These are phyloP conservation scores for Coix lacrymajobi DNA, from an alignment of 176 grass and related monocot genomes.

Conservation along the genomic window DNA sequence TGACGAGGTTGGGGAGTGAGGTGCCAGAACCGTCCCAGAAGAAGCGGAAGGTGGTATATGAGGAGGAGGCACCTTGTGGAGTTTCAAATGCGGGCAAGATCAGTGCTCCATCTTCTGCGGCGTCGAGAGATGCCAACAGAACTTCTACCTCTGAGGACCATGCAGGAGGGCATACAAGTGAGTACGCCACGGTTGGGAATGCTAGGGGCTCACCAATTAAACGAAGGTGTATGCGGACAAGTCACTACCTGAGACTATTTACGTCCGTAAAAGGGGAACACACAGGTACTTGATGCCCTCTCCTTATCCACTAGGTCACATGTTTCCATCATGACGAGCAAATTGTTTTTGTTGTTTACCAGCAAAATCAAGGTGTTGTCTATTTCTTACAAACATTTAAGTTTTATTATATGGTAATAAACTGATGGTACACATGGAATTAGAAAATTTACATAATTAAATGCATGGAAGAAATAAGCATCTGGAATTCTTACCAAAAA, in stretches of 20 bases:
- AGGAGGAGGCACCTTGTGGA: not conserved
- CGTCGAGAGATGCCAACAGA: not conserved
- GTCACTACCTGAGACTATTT: conserved; percentile 11
- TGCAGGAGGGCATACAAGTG: not conserved
- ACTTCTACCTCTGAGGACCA: not conserved
- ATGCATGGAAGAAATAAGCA: not conserved
- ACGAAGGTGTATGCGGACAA: not conserved
- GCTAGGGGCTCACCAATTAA: not conserved
- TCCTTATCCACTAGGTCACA: not conserved
- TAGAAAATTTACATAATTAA: not conserved
- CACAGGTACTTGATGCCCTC: conserved; percentile 18
- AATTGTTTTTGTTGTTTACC: not conserved
- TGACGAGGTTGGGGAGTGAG: not conserved
- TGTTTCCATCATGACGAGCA: not conserved
- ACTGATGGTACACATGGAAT: not conserved
- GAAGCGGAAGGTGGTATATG: not conserved
- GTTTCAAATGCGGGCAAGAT: not conserved
- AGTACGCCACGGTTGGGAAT: not conserved
- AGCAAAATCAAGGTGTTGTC: not conserved
- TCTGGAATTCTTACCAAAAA: not conserved
- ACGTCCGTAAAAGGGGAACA: not conserved
- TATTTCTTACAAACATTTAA: conserved; percentile 15
- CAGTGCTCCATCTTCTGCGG: not conserved
- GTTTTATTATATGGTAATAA: not conserved
- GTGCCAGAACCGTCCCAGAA: not conserved